phyloP scores from a whole-genome alignment of 352 stramenopile species.

The Phytophthora multivora region DNA sequence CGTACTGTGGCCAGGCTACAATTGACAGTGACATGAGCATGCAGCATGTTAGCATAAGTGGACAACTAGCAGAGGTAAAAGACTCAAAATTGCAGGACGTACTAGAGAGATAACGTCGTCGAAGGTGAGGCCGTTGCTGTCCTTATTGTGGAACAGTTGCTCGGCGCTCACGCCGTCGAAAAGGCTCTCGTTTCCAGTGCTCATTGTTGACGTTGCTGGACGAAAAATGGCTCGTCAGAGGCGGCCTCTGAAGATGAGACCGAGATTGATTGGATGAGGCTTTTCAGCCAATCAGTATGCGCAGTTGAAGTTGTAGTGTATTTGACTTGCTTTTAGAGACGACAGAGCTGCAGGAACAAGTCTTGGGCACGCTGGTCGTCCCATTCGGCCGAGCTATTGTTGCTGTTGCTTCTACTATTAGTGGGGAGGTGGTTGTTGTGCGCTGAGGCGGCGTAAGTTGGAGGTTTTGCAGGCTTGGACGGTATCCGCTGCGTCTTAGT shows the following conservation, averaged over 20 bases:
- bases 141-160: conserved; percentile 74
- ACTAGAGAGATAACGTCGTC: conserved; percentile 89
- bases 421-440: not conserved
- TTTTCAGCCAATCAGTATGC: conserved; percentile 25
- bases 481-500: conserved; percentile 7
- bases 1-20: conserved; percentile 72
- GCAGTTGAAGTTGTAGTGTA: conserved; percentile 9
- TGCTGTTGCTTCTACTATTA: conserved; percentile 2
- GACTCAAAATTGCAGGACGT: conserved; percentile 13
- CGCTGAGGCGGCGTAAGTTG: not conserved
- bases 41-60: conserved; percentile 19
- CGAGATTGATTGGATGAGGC: conserved; percentile 5
- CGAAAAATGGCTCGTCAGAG: conserved; percentile 14
- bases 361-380: conserved; percentile 63
- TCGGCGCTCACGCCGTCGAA: conserved; percentile 72
- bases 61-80: not conserved
- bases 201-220: conserved; percentile 11
- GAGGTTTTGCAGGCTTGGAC: conserved; percentile 12
- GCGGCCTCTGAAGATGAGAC: not conserved
- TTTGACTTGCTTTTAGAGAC: conserved; percentile 26
- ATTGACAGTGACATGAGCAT: not conserved
- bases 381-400: conserved; percentile 36
- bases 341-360: conserved; percentile 72
- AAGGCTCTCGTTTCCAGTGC: conserved; percentile 40
- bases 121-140: conserved; percentile 79